Base-by-base conservation (phyloP, 2,329 filamentous ascomycete genomes). In the Chaetomiaceae sp. region DNA sequence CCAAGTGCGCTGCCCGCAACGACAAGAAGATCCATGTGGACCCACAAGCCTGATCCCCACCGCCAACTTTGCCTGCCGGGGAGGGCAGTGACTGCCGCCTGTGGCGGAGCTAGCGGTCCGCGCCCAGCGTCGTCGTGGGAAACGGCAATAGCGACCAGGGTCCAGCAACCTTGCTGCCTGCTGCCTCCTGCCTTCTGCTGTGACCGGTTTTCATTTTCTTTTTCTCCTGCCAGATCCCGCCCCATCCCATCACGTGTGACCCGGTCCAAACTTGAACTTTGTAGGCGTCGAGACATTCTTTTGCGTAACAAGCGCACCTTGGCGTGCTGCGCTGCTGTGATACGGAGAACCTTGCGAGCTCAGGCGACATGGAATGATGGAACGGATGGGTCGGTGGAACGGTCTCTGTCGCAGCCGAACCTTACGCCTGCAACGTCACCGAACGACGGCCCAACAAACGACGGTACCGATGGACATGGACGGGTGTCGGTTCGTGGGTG, bases 391-490 rank as follows among this genome's bases (percentile, higher is more conserved):
- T n/a, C n/a, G 9, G 41, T 53, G 45, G 21, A n/a, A 35, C 41
- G 5, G 25, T 48, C 30, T 31, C 35, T 33, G 43, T 49, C 48
- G 33, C 39, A 55, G 40, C 46, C 43, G 50, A 45, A n/a, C 23
- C n/a, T 38, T 41, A 16, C 35, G 49, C 20, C 23, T 53, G 50
- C 50, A 53, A 50, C 43, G 20, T 53, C 43, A 48, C 37, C 48
- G 39, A 48, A 37, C 44, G 19, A 42, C 37, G 21, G n/a, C n/a
- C n/a, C n/a, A 21, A 31, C 41, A 10, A 56, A 46, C 37, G 27
- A 44, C 50, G 51, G 54, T 56, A 51, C 44, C 54, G 45, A 52
- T 31, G 39, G 47, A 42, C 16, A 21, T 45, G 13, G 37, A n/a
- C n/a, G n/a, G n/a, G n/a, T n/a, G n/a, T n/a, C n/a, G n/a, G n/a